phyloP scores from a whole-genome alignment of 805 yeast species.

The Peterozyma toletana region DNA sequence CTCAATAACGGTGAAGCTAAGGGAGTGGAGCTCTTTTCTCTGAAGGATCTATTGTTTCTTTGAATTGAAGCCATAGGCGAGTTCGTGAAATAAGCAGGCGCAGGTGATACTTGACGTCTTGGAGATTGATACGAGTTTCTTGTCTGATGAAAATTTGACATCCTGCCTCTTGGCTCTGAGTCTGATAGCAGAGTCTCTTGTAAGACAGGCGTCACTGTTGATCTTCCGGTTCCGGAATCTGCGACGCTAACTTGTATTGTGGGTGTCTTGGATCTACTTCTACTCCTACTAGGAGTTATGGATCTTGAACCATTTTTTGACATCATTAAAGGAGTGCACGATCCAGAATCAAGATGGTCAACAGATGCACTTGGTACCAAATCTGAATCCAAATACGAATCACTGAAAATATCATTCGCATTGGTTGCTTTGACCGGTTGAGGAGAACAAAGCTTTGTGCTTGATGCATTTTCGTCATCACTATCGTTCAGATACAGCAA shows the following conservation, averaged over 20 bases:
- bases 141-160: slow-evolving; percentile 3
- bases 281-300: slow-evolving; percentile 14
- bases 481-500: slow-evolving; percentile 16
- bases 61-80: slow-evolving; percentile 59
- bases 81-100: slow-evolving; percentile 25
- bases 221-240: slow-evolving; percentile 9
- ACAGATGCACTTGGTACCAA: slow-evolving; percentile 25
- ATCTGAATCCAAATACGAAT: slow-evolving; percentile 32
- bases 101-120: slow-evolving; percentile 51
- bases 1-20: slow-evolving; percentile 50
- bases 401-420: slow-evolving; percentile 24
- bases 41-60: slow-evolving; percentile 29
- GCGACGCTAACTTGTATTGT: slow-evolving; percentile 20
- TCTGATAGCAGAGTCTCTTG: background rate
- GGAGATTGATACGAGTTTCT: slow-evolving; percentile 35
- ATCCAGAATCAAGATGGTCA: background rate
- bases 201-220: background rate
- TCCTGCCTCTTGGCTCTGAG: slow-evolving; percentile 3
- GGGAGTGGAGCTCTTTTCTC: slow-evolving; percentile 30
- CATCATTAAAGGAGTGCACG: background rate
- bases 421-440: slow-evolving; percentile 7
- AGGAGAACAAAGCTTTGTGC: slow-evolving; percentile 4
- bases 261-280: slow-evolving; percentile 12
- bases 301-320: slow-evolving; percentile 12
- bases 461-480: slow-evolving; percentile 8